Evolutionary conservation across 441 rosid genomes (phyloP), one percentile per base, ranked within the genome.

Genomic region (Populus hybrid): DNA sequence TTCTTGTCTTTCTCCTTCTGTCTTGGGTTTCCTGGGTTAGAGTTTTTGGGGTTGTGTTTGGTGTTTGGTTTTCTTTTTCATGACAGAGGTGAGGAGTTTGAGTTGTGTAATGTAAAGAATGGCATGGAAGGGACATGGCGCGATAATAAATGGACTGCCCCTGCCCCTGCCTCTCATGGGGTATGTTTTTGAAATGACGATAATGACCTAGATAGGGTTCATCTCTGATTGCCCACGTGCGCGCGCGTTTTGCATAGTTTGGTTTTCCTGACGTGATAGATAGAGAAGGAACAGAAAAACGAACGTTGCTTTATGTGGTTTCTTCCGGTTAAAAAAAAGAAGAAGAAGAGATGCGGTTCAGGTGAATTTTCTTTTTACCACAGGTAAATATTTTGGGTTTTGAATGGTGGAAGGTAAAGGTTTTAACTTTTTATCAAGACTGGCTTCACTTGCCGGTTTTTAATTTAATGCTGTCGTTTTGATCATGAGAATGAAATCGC

Each of bases 121-220:
- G 79, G 67, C 79, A 78, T 38, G 83, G 83, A 75, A 75, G 77
- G 70, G 83, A 81, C 83, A 82, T 83, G 89, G 91, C 91, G 89
- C 87, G 86, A 89, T 80, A 82, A 70, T 91, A 86, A 88, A 86
- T 83, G 88, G 74, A 74, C 67, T 64, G 85, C 64, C 40, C 40
- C 38, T 61, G 61, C 57, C 38, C 67, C 6, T 67, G 57, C 18
- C 57, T 1, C 57, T 16, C 61, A 53, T 76, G 63, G 6, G 50
- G 70, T 57, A 8, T 1, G 1, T 4, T 2, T 1, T 0, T 0
- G 61, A 73, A 86, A 81, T 67, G 87, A 88, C 93, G 24, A 5
- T 46, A 18, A 28, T 82, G 32, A 75, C 93, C 92, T 50, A 16
- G n/a, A 50, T 5, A 18, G 59, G 59, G 8, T 5, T 50, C 0